Conservation (phyloP, 208 protist species). For the Acanthamoeba lenticulata region DNA sequence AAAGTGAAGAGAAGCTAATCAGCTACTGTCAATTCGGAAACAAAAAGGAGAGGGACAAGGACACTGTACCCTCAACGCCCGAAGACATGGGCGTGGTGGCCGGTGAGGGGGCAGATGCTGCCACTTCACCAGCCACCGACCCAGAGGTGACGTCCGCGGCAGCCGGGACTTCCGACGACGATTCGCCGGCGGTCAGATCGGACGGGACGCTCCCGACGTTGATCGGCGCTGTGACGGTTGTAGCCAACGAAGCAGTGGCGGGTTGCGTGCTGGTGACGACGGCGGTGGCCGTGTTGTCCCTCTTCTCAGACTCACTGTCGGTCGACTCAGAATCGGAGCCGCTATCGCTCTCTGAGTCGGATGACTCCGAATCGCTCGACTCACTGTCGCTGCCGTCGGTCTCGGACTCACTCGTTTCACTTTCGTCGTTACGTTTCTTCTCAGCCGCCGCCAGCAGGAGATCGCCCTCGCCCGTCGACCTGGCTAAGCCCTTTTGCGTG, state of each 20-base stretch:
- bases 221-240: too few relatives aligned
- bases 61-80: too few relatives aligned
- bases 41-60: not conserved
- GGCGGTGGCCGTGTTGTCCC: not conserved
- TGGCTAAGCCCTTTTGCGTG: not conserved
- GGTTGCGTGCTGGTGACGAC: too few relatives aligned
- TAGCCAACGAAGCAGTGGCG: not conserved
- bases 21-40: too few relatives aligned
- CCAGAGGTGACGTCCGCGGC: too few relatives aligned
- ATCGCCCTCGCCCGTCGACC: not conserved
- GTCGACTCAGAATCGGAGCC: not conserved
- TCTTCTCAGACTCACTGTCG: not conserved
- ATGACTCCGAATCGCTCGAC: not conserved
- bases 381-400: conserved; percentile 9
- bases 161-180: not conserved
- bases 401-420: not conserved
- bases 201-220: not conserved
- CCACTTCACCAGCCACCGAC: not conserved
- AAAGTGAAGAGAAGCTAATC: too few relatives aligned
- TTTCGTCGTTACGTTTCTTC: not conserved
- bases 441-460: not conserved
- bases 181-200: not conserved
- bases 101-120: not conserved
- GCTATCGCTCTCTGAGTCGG: conserved; percentile 15
- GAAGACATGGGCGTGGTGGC: not conserved